Evolutionary conservation across 2,329 filamentous ascomycete species (phyloP).

Genomic region (Gnomoniopsis sp.): DNA sequence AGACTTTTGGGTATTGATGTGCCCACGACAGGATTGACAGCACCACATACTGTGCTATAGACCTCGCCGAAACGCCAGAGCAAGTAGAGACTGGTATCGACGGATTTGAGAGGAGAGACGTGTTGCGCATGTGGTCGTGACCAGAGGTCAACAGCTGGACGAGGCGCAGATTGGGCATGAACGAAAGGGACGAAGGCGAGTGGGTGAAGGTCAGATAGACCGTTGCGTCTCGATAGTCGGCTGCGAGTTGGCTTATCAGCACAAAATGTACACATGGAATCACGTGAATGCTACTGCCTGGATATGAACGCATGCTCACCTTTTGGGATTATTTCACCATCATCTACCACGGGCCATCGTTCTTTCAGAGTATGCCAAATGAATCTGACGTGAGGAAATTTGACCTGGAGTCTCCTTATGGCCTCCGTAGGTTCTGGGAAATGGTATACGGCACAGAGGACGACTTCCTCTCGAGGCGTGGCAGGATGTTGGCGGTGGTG

Average conservation of each 20-base stretch:
- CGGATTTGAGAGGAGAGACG: slow-evolving; percentile 1
- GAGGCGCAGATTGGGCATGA: slow-evolving; percentile 2
- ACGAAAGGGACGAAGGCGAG: background rate
- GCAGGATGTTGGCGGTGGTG: background rate
- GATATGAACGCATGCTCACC: background rate
- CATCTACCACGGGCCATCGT: background rate
- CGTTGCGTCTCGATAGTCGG: slow-evolving; percentile 1
- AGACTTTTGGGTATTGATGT: background rate
- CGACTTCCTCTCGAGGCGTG: background rate
- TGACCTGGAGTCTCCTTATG: background rate
- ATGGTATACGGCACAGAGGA: background rate
- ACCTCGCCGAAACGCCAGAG: slow-evolving; percentile 2
- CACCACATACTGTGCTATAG: slow-evolving; percentile 4
- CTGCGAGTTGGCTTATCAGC: background rate
- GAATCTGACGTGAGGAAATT: slow-evolving; percentile 3
- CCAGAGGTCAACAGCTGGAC: slow-evolving; percentile 5
- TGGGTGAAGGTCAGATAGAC: slow-evolving; percentile 3
- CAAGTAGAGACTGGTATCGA: slow-evolving; percentile 1
- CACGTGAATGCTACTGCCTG: background rate
- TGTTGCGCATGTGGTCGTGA: slow-evolving; percentile 1
- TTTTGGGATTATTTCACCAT: background rate
- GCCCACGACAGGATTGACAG: slow-evolving; percentile 4
- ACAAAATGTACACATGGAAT: background rate
- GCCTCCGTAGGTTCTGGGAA: slow-evolving; percentile 1
- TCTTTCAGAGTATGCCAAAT: slow-evolving; percentile 5